Percentiles rank a stretch among this genome's conserved stretches.
These are phyloP conservation scores for Syzygium oleosum DNA, from an alignment of 345 rosid genomes.

Conservation along the genomic window DNA sequence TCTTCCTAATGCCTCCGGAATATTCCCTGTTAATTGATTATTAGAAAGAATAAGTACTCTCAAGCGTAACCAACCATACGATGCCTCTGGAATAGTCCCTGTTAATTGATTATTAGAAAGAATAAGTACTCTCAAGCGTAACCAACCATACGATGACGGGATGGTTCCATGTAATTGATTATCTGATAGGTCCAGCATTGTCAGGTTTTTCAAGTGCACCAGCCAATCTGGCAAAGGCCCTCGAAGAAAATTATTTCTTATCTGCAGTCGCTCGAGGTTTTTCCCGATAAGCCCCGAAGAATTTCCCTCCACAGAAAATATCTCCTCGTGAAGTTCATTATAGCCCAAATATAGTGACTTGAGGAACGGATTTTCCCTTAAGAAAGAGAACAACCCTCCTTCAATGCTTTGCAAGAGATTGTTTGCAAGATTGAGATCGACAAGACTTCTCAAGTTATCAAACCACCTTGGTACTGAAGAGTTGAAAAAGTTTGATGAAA, in stretches of 20 bases:
- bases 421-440: too few relatives aligned
- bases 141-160: neutral
- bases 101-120: neutral
- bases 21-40: neutral
- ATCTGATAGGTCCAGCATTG: neutral
- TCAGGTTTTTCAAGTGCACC: neutral
- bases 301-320: neutral
- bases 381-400: neutral
- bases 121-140: neutral
- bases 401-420: neutral
- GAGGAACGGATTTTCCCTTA: neutral
- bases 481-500: neutral
- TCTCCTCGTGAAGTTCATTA: neutral
- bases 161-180: neutral
- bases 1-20: neutral
- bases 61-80: neutral
- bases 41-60: neutral
- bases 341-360: neutral
- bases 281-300: neutral
- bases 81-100: neutral
- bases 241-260: neutral
- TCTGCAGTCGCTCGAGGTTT: too few relatives aligned
- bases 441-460: too few relatives aligned
- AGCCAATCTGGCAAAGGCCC: neutral
- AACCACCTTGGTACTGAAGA: neutral